A percentile compares a stretch with the other conserved stretches of the same genome.
These are phyloP conservation scores for Leccinum barrowsii DNA, from an alignment of 768 basidiomycete genomes.

Conservation along the genomic window DNA sequence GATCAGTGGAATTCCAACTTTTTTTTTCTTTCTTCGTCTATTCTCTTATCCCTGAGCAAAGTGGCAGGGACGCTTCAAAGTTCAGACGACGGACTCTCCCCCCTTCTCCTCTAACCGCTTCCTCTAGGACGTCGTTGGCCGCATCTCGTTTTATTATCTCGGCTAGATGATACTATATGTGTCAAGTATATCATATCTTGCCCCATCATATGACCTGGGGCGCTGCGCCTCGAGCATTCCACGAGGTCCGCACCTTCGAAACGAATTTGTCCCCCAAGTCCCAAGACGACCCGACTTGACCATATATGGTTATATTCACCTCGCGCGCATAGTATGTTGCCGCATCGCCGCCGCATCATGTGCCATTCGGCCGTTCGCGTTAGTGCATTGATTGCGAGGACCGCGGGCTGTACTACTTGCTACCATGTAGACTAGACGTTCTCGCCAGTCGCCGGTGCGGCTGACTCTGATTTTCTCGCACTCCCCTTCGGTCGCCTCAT, in stretches of 20 bases:
- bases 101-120: background rate
- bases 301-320: conserved; percentile 24
- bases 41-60: conserved; percentile 3
- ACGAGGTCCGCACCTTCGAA: conserved; percentile 20
- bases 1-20: background rate
- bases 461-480: background rate
- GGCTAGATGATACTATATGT: conserved; percentile 22
- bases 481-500: background rate
- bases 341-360: background rate
- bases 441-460: background rate
- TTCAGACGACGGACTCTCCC: background rate
- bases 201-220: background rate
- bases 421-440: background rate
- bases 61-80: background rate
- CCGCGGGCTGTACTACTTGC: background rate
- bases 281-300: conserved; percentile 2
- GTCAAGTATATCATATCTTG: background rate
- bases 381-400: background rate
- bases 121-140: background rate
- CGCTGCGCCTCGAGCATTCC: conserved; percentile 25
- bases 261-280: background rate
- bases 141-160: conserved; percentile 15
- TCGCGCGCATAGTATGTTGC: background rate
- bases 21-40: background rate
- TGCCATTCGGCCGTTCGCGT: background rate